These are phyloP conservation scores for Colletotrichum spinosum DNA, from an alignment of 2,329 filamentous ascomycete genomes.

Conservation along the genomic window DNA sequence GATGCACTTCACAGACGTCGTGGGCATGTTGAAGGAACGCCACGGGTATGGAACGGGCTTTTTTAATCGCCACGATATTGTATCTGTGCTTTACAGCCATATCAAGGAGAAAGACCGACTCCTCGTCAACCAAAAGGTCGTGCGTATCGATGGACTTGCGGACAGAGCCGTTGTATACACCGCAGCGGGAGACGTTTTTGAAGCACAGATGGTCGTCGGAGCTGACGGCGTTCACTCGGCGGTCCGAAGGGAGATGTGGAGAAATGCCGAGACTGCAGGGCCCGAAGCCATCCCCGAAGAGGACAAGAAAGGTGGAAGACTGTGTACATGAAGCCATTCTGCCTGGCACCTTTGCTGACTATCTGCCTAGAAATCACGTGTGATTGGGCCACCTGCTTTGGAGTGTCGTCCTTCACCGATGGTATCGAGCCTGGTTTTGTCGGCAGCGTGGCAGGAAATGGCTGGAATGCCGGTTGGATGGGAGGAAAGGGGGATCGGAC, in stretches of 20 bases:
- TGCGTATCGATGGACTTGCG: conserved; percentile 14
- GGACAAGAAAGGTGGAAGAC: conserved; percentile 38
- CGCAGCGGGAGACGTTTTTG: conserved; percentile 42
- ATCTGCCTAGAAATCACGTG: neutral
- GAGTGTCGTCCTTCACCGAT: neutral
- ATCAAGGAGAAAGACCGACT: conserved; percentile 43
- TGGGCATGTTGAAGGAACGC: neutral
- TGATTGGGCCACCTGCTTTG: conserved; percentile 5
- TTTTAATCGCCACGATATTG: conserved; percentile 49
- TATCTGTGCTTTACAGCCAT: conserved; percentile 47
- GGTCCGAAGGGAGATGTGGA: conserved; percentile 46
- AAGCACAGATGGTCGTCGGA: conserved; percentile 50
- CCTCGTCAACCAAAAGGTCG: conserved; percentile 28
- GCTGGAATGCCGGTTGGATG: neutral
- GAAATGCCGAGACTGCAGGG: conserved; percentile 39
- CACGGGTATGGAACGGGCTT: conserved; percentile 46
- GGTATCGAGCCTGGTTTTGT: neutral
- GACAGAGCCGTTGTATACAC: conserved; percentile 44
- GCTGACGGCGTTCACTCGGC: conserved; percentile 54
- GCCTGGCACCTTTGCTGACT: conserved; percentile 6
- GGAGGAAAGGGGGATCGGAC: neutral
- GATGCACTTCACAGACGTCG: neutral
- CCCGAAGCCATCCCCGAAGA: conserved; percentile 41
- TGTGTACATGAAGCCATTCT: conserved; percentile 10
- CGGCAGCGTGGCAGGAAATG: neutral